These are phyloP conservation scores for Annulohypoxylon bovei DNA, from an alignment of 495 filamentous ascomycete genomes.

Conservation along the genomic window DNA sequence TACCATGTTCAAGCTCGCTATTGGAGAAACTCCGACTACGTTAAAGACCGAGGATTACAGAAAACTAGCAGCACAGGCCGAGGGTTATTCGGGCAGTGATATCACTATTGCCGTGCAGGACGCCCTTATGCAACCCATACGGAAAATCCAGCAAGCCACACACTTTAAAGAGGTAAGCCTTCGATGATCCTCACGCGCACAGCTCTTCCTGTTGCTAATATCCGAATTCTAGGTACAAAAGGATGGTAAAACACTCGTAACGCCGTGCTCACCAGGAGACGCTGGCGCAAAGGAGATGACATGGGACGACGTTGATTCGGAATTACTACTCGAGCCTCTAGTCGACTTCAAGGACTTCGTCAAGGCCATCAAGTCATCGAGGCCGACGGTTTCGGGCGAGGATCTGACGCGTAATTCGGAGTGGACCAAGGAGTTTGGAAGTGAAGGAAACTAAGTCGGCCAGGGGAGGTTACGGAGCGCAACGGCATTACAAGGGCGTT, in stretches of 20 bases:
- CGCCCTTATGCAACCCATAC: conserved; percentile 95
- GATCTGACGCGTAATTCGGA: conserved; percentile 87
- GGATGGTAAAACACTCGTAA: conserved; percentile 79
- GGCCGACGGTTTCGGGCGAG: conserved; percentile 87
- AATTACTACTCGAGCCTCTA: conserved; percentile 84
- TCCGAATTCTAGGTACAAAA: conserved; percentile 66
- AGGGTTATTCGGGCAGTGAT: conserved; percentile 95
- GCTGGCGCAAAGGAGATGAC: conserved; percentile 86
- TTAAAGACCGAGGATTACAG: conserved; percentile 81
- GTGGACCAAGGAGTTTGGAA: conserved; percentile 97
- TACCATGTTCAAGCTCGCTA: conserved; percentile 95
- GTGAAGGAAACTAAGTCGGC: conserved; percentile 71
- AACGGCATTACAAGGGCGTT: conserved; percentile 47
- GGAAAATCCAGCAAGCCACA: conserved; percentile 97
- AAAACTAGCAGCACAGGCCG: conserved; percentile 79
- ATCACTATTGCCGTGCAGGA: conserved; percentile 97
- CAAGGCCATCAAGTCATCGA: conserved; percentile 84
- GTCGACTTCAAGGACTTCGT: conserved; percentile 92
- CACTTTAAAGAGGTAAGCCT: conserved; percentile 90
- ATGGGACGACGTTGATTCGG: conserved; percentile 87
- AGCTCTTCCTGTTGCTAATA: not conserved
- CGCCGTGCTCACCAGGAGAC: conserved; percentile 95
- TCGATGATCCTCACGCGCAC: not conserved
- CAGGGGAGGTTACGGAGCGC: conserved; percentile 6
- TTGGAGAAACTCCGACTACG: conserved; percentile 90